phyloP scores from a whole-genome alignment of 1,139 yeast species.

The Yamadazyma sp. region DNA sequence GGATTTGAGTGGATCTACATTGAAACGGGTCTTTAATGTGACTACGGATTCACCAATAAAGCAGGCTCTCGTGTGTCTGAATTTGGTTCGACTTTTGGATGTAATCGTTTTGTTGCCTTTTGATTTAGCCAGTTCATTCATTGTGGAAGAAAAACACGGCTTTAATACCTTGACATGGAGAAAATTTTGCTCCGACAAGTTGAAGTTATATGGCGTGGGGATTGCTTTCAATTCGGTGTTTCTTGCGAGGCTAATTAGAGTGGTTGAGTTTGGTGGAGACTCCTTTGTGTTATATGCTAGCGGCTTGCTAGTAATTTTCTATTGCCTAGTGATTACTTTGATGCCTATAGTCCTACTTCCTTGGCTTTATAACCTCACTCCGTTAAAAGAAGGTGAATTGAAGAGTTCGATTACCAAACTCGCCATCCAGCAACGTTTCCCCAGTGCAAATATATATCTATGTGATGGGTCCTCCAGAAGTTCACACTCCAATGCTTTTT shows the following conservation, averaged over 20 bases:
- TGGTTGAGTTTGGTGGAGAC: conserved; percentile 1
- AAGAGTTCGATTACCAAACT: conserved; percentile 73
- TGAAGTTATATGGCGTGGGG: background rate
- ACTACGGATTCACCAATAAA: background rate
- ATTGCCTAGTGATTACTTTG: conserved; percentile 60
- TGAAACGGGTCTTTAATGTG: background rate
- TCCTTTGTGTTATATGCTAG: background rate
- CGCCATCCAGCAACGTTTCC: conserved; percentile 48
- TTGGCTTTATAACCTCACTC: conserved; percentile 80
- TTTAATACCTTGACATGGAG: conserved; percentile 3
- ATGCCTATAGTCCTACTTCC: conserved; percentile 84
- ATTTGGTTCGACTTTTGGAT: background rate
- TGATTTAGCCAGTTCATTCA: background rate
- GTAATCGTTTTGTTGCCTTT: background rate
- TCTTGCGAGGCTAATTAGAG: conserved; percentile 1
- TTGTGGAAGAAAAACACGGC: conserved; percentile 5
- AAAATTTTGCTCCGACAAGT: background rate
- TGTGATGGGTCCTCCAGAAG: conserved; percentile 87
- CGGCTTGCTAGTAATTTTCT: background rate
- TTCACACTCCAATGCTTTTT: conserved; percentile 85
- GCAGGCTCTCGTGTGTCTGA: background rate
- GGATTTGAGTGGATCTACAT: background rate
- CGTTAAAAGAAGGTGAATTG: conserved; percentile 84
- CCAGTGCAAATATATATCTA: conserved; percentile 44
- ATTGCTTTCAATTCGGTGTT: background rate